Evolutionary conservation across 202 grass and related monocot genomes (phyloP).

Genomic region (Thinopyrum obtusiflorum): DNA sequence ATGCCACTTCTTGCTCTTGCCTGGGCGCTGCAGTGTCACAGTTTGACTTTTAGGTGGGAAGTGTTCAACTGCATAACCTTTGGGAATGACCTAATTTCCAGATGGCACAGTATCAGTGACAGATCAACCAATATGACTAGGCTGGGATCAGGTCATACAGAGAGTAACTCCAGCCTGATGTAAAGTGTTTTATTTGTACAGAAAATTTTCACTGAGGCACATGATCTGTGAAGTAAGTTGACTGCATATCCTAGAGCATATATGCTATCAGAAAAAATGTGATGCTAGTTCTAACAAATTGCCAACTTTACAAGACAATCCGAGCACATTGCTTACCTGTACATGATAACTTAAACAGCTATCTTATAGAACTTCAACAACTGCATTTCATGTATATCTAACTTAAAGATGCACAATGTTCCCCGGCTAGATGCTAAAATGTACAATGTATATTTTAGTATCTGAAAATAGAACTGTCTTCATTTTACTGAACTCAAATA

Average conservation of each 20-base stretch:
- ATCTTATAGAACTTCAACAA: neutral
- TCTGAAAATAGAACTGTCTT: neutral
- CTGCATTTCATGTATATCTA: neutral
- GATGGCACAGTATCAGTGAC: neutral
- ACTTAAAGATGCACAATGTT: neutral
- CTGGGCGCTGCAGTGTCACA: neutral
- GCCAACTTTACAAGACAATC: neutral
- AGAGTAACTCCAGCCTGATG: neutral
- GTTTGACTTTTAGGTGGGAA: neutral
- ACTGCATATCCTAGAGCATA: neutral
- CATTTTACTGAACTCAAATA: neutral
- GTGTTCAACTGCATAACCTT: conserved; percentile 1
- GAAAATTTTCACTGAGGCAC: neutral
- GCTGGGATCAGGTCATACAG: neutral
- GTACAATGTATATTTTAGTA: neutral
- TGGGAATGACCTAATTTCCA: conserved; percentile 20
- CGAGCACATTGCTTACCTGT: neutral
- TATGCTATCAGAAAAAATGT: neutral
- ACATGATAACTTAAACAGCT: neutral
- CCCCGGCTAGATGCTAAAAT: neutral
- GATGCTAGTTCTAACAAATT: neutral
- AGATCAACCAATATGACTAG: neutral
- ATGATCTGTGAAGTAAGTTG: neutral
- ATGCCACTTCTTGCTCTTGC: conserved; percentile 33
- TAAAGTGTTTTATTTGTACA: neutral